These are phyloP conservation scores for Ophiognomonia clavigignenti-juglandacearum DNA, from an alignment of 2,329 filamentous ascomycete genomes.

Conservation along the genomic window DNA sequence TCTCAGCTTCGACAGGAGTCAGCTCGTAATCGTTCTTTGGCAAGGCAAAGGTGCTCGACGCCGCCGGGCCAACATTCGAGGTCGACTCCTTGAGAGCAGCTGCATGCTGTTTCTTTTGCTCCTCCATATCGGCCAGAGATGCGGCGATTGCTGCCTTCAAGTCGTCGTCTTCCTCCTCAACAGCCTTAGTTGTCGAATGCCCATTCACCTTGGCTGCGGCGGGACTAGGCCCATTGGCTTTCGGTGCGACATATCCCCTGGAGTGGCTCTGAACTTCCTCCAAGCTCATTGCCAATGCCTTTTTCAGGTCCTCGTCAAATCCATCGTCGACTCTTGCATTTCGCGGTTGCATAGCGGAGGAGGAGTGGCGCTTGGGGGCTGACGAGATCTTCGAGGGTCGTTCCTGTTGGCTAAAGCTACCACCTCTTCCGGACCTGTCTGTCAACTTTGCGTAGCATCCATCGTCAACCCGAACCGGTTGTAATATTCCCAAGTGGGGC, in stretches of 20 bases:
- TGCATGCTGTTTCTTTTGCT: slow-evolving; percentile 89
- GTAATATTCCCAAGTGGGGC: slow-evolving; percentile 86
- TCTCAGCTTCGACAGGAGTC: slow-evolving; percentile 89
- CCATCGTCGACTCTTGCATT: slow-evolving; percentile 82
- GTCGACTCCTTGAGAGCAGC: slow-evolving; percentile 70
- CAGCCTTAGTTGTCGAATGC: slow-evolving; percentile 29
- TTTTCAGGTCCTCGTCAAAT: slow-evolving; percentile 93
- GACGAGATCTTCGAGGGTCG: slow-evolving; percentile 38
- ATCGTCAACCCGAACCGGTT: slow-evolving; percentile 90
- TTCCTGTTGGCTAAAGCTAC: slow-evolving; percentile 26
- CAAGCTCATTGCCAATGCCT: slow-evolving; percentile 91
- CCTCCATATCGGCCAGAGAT: slow-evolving; percentile 93
- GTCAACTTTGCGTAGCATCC: slow-evolving; percentile 89
- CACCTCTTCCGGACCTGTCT: slow-evolving; percentile 56
- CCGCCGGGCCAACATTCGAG: slow-evolving; percentile 43
- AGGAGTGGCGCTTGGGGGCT: slow-evolving; percentile 58
- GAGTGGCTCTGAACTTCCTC: slow-evolving; percentile 81
- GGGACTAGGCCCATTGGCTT: slow-evolving; percentile 28
- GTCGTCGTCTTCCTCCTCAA: slow-evolving; percentile 85
- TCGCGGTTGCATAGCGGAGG: slow-evolving; percentile 82
- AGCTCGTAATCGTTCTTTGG: slow-evolving; percentile 94
- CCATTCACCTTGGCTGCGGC: slow-evolving; percentile 32
- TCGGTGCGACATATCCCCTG: slow-evolving; percentile 64
- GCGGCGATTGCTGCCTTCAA: slow-evolving; percentile 93
- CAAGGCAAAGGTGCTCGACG: slow-evolving; percentile 50